phyloP scores from a whole-genome alignment of 257 asterid genomes.

The Misopates orontium region DNA sequence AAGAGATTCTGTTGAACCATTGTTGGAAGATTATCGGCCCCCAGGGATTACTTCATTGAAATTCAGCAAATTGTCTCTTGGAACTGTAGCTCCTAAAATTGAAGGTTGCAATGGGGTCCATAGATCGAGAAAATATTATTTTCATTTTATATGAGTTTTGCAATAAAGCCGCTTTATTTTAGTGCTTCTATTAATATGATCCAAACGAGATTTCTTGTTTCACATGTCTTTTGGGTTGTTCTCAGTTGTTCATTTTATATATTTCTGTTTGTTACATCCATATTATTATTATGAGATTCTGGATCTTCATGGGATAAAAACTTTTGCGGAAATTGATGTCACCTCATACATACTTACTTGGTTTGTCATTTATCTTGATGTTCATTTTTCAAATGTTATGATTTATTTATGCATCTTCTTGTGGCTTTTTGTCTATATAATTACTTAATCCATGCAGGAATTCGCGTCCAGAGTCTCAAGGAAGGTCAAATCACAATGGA shows the following conservation, averaged over 20 bases:
- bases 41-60: constrained; percentile 83
- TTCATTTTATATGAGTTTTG: constrained; percentile 11
- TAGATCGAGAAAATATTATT: not conserved
- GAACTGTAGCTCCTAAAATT: constrained; percentile 98
- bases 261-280: too few species aligned
- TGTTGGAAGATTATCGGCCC: constrained; percentile 94
- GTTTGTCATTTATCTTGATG: constrained; percentile 1
- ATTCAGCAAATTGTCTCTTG: constrained; percentile 90
- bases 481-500: constrained; percentile 99
- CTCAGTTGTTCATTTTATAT: too few species aligned
- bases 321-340: constrained; percentile 6
- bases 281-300: not conserved
- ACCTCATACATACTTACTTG: not conserved
- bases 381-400: not conserved
- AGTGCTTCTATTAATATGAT: constrained; percentile 9
- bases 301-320: constrained; percentile 6
- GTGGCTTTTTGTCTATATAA: constrained; percentile 23
- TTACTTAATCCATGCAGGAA: constrained; percentile 58
- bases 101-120: constrained; percentile 63
- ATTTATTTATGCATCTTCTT: constrained; percentile 16
- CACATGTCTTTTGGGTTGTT: not conserved
- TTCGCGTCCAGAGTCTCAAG: constrained; percentile 97
- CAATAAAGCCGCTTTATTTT: not conserved
- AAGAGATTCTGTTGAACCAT: constrained; percentile 91
- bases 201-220: constrained; percentile 4